phyloP scores from a whole-genome alignment of 768 basidiomycete species.

The Serendipita vermifera region DNA sequence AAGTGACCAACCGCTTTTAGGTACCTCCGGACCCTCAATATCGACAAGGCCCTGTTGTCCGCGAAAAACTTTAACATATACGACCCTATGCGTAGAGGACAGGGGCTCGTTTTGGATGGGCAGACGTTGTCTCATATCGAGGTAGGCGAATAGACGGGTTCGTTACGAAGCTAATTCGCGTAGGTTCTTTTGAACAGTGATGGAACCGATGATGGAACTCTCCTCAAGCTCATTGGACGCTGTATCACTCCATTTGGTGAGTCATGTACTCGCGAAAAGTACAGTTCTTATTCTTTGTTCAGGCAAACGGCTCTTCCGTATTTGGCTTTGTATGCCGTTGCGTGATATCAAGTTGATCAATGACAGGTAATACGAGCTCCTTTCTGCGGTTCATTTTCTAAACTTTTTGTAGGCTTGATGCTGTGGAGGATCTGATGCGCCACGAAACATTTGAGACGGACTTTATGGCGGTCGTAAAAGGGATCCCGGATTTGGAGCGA shows the following conservation, averaged over 20 bases:
- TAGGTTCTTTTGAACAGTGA: slow-evolving; percentile 82
- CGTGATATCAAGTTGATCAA: slow-evolving; percentile 75
- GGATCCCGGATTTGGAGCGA: slow-evolving; percentile 83
- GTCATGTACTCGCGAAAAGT: slow-evolving; percentile 17
- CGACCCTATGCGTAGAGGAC: slow-evolving; percentile 86
- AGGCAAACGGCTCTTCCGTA: slow-evolving; percentile 92
- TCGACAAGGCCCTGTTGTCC: slow-evolving; percentile 86
- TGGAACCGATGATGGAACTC: slow-evolving; percentile 82
- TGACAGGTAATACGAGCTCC: slow-evolving; percentile 44
- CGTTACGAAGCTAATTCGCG: neutral
- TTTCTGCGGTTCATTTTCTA: neutral
- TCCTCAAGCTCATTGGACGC: slow-evolving; percentile 66
- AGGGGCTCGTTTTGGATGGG: slow-evolving; percentile 70
- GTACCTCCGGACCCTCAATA: slow-evolving; percentile 86
- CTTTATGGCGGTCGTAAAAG: slow-evolving; percentile 65
- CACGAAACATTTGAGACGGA: slow-evolving; percentile 63
- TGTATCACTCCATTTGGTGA: slow-evolving; percentile 87
- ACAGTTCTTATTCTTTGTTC: neutral
- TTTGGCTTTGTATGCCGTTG: slow-evolving; percentile 92
- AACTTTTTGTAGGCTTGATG: slow-evolving; percentile 55
- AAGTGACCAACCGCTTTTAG: slow-evolving; percentile 23
- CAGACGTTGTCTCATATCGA: slow-evolving; percentile 93
- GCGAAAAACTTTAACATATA: slow-evolving; percentile 98
- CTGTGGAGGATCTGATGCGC: slow-evolving; percentile 79
- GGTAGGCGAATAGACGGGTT: slow-evolving; percentile 30